Conservation (phyloP, 257 asterid species). For the Thymus quinquecostatus region DNA sequence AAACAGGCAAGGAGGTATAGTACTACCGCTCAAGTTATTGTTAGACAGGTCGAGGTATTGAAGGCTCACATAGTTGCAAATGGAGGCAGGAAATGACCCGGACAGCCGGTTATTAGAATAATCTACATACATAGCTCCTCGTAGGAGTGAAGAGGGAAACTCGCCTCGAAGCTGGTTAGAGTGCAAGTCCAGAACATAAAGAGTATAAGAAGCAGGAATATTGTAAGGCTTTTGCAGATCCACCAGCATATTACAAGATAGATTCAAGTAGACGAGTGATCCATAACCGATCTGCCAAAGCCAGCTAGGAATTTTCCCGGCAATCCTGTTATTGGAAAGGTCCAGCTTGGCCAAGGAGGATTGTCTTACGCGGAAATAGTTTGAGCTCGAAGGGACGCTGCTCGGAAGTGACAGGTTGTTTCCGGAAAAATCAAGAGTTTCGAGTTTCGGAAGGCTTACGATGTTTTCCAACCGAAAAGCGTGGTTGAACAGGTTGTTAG, state of each 20-base stretch:
- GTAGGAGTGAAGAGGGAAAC: not conserved
- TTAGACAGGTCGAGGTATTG: not conserved
- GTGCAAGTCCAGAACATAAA: conserved; percentile 22
- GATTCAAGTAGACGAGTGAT: conserved; percentile 23
- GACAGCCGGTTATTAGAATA: not conserved
- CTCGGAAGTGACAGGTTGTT: conserved; percentile 39
- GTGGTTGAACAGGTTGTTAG: no score
- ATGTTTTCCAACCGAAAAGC: no score
- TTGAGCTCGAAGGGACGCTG: not conserved
- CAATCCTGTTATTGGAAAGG: no score
- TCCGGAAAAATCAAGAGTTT: conserved; percentile 45
- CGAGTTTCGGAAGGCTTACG: no score
- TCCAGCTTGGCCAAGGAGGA: no score
- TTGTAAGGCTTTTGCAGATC: conserved; percentile 31
- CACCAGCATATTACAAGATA: conserved; percentile 38
- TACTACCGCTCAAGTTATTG: not conserved
- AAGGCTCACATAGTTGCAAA: not conserved
- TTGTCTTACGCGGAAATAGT: no score
- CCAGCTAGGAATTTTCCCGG: conserved; percentile 39
- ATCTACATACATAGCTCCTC: no score
- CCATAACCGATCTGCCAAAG: conserved; percentile 37
- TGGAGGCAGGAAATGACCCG: no score
- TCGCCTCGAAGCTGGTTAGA: conserved; percentile 34
- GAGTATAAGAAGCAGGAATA: not conserved
- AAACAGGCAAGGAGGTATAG: not conserved